Conservation (phyloP, 345 rosid genomes). For the Bruguiera gymnorhiza region DNA sequence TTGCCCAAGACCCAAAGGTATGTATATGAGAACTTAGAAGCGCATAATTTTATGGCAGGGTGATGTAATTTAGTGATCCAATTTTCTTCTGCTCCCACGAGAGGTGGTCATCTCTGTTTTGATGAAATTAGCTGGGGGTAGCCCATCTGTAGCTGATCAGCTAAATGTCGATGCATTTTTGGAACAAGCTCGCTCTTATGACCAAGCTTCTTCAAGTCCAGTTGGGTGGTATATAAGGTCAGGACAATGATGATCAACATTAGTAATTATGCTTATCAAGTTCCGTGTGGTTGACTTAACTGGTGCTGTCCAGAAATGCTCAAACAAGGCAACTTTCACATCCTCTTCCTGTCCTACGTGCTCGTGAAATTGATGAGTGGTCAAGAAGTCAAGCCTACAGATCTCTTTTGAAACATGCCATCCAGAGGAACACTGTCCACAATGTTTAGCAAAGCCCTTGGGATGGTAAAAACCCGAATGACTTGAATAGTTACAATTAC, state of each 20-base stretch:
- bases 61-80: slow-evolving; percentile 20
- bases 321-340: slow-evolving; percentile 92
- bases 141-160: slow-evolving; percentile 91
- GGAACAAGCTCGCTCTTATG: slow-evolving; percentile 97
- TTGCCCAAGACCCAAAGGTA: slow-evolving; percentile 93
- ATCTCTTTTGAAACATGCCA: slow-evolving; percentile 62
- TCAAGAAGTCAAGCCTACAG: slow-evolving; percentile 72
- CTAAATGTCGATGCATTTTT: slow-evolving; percentile 88
- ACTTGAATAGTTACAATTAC: slow-evolving; percentile 12
- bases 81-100: slow-evolving; percentile 48
- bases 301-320: slow-evolving; percentile 62
- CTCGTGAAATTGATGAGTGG: slow-evolving; percentile 95
- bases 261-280: not conserved
- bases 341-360: slow-evolving; percentile 96
- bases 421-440: slow-evolving; percentile 31
- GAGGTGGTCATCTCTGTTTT: slow-evolving; percentile 93
- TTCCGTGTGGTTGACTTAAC: slow-evolving; percentile 22
- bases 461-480: slow-evolving; percentile 13
- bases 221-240: slow-evolving; percentile 90
- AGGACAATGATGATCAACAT: slow-evolving; percentile 18
- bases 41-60: not conserved
- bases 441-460: slow-evolving; percentile 33
- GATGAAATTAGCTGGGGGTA: slow-evolving; percentile 96
- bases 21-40: not conserved
- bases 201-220: slow-evolving; percentile 88